phyloP scores from a whole-genome alignment of 2,329 filamentous ascomycete species.

The Catunica adiposa region DNA sequence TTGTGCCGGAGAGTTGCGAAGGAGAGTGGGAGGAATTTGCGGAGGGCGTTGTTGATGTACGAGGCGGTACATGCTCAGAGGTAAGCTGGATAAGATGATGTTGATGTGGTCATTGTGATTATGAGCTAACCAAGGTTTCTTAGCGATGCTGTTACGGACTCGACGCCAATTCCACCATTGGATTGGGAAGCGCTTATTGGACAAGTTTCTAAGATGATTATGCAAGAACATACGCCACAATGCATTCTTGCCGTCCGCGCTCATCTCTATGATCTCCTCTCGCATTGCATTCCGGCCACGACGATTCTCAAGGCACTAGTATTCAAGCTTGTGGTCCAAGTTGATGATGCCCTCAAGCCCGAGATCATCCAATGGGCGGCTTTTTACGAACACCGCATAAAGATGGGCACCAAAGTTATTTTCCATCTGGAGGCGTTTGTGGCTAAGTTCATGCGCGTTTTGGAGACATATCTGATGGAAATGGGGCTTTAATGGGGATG shows the following conservation, averaged over 20 bases:
- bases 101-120: not conserved
- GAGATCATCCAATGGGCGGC: constrained; percentile 93
- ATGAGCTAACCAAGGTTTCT: not conserved
- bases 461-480: constrained; percentile 81
- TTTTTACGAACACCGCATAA: constrained; percentile 92
- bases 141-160: constrained; percentile 80
- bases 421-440: constrained; percentile 98
- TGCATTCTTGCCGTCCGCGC: constrained; percentile 75
- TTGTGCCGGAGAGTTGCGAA: constrained; percentile 74
- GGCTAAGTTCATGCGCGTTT: constrained; percentile 92
- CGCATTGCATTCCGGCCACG: constrained; percentile 90
- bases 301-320: constrained; percentile 89
- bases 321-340: constrained; percentile 74
- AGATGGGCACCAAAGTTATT: constrained; percentile 84
- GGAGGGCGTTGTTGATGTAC: constrained; percentile 85
- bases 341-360: constrained; percentile 77
- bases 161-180: constrained; percentile 77
- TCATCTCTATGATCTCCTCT: constrained; percentile 92
- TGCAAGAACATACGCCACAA: constrained; percentile 81
- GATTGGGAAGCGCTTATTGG: constrained; percentile 91
- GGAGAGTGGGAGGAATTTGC: constrained; percentile 80
- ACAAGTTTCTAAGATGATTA: constrained; percentile 81
- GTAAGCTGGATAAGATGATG: constrained; percentile 34
- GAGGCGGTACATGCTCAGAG: constrained; percentile 95
- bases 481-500: constrained; percentile 46